phyloP scores from a whole-genome alignment of 1,284 basidiomycete species.

The Volvariella surrecta region DNA sequence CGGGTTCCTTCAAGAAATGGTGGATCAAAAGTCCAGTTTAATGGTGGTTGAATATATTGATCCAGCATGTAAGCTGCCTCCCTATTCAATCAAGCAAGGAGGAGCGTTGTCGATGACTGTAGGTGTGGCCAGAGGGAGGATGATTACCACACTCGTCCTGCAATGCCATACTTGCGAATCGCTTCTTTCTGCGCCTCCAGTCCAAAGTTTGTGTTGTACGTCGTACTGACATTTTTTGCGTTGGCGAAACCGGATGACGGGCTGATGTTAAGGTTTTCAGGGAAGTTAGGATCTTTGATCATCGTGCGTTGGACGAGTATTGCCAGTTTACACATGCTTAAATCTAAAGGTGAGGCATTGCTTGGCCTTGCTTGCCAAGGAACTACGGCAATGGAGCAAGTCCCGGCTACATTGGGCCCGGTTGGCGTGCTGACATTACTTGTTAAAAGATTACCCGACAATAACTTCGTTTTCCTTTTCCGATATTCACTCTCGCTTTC shows the following conservation, averaged over 20 bases:
- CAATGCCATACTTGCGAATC: slow-evolving; percentile 64
- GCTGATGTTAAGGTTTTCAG: slow-evolving; percentile 29
- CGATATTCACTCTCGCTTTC: slow-evolving; percentile 8
- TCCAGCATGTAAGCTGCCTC: slow-evolving; percentile 63
- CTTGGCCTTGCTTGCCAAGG: too few relatives aligned
- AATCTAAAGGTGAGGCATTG: background rate
- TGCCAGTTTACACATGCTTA: background rate
- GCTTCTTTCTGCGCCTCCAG: slow-evolving; percentile 44
- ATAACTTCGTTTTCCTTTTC: slow-evolving; percentile 9
- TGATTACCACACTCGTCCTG: slow-evolving; percentile 63
- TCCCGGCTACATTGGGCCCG: too few relatives aligned
- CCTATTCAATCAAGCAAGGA: slow-evolving; percentile 33
- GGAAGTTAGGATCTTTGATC: slow-evolving; percentile 29
- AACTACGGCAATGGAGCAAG: too few relatives aligned
- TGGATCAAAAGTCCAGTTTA: slow-evolving; percentile 47
- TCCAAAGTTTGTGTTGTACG: slow-evolving; percentile 26
- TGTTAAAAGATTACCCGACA: slow-evolving; percentile 6
- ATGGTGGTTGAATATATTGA: slow-evolving; percentile 39
- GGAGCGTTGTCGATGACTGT: background rate
- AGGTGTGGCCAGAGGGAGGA: background rate
- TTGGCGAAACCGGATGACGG: slow-evolving; percentile 18
- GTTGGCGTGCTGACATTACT: too few relatives aligned
- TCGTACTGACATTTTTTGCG: background rate
- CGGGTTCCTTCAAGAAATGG: slow-evolving; percentile 27
- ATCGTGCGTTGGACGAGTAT: slow-evolving; percentile 1